Evolutionary conservation across 2,329 filamentous ascomycete genomes (phyloP).

Genomic region (Fusarium vanettenii): DNA sequence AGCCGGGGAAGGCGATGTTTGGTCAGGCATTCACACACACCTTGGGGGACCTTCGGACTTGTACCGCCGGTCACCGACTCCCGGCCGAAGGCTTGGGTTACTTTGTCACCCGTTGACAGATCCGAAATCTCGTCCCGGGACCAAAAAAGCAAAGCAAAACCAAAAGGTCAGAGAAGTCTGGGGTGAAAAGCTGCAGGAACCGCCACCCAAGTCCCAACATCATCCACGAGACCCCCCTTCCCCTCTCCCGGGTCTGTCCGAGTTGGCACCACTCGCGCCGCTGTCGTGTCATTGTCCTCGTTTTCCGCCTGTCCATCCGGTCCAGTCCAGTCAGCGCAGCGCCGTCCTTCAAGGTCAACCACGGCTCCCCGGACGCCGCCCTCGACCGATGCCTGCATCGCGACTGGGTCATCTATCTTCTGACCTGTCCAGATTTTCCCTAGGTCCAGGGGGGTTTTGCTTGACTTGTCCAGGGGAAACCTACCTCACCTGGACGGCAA

Average conservation of each 20-base stretch:
- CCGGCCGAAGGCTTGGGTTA: conserved; percentile 17
- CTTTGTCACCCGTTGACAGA: conserved; percentile 16
- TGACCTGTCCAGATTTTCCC: conserved; percentile 22
- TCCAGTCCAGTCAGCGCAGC: neutral
- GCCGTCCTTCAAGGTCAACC: conserved; percentile 5
- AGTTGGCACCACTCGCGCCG: conserved; percentile 42
- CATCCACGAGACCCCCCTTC: conserved; percentile 40
- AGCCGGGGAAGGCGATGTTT: conserved; percentile 1
- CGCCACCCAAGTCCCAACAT: conserved; percentile 30
- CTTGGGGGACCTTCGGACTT: neutral
- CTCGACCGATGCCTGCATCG: conserved; percentile 43
- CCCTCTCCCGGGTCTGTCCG: conserved; percentile 42
- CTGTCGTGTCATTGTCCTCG: conserved; percentile 34
- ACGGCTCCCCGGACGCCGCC: conserved; percentile 15
- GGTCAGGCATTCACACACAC: conserved; percentile 22
- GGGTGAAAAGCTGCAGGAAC: conserved; percentile 42
- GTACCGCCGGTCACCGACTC: conserved; percentile 30
- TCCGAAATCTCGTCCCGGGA: conserved; percentile 21
- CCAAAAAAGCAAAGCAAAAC: neutral
- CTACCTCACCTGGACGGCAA: neutral
- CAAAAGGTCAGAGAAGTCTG: conserved; percentile 17
- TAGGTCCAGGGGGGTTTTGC: neutral
- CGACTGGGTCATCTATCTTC: conserved; percentile 31
- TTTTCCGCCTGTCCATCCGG: conserved; percentile 21
- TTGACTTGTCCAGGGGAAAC: neutral